Conservation (phyloP, 768 basidiomycete species). For the Boletus tylopilopsis region DNA sequence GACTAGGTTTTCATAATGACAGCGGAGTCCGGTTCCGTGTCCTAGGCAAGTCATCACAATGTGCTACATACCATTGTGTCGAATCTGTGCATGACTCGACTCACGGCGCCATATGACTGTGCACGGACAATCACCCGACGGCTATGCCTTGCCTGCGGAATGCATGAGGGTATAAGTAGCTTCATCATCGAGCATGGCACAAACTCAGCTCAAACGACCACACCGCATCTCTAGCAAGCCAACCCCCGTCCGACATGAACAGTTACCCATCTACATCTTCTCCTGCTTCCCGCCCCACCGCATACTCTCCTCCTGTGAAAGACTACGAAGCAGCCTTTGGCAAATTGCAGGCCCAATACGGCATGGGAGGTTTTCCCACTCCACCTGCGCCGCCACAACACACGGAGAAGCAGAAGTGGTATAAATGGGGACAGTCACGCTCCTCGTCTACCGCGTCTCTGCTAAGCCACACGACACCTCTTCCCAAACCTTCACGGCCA, state of each 20-base stretch:
- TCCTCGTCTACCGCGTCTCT: conserved; percentile 18
- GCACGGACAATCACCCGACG: background rate
- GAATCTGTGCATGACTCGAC: background rate
- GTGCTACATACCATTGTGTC: no score
- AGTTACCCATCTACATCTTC: background rate
- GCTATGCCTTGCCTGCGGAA: no score
- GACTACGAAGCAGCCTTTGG: conserved; percentile 24
- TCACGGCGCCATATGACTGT: background rate
- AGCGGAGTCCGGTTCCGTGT: no score
- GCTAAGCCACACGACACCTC: background rate
- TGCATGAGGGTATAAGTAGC: no score
- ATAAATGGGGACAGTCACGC: conserved; percentile 10
- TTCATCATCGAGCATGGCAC: no score
- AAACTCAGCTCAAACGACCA: background rate
- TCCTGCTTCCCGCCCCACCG: background rate
- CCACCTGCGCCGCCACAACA: background rate
- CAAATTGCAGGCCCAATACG: conserved; percentile 19
- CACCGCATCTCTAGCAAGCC: background rate
- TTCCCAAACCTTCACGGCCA: background rate
- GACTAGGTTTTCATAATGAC: no score
- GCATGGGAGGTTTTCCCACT: conserved; percentile 6
- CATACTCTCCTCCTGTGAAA: conserved; percentile 12
- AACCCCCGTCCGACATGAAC: background rate
- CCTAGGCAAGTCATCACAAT: no score
- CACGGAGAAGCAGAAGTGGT: conserved; percentile 15